Base-by-base conservation (phyloP, 306 rosid species). In the Vigna unguiculata region DNA sequence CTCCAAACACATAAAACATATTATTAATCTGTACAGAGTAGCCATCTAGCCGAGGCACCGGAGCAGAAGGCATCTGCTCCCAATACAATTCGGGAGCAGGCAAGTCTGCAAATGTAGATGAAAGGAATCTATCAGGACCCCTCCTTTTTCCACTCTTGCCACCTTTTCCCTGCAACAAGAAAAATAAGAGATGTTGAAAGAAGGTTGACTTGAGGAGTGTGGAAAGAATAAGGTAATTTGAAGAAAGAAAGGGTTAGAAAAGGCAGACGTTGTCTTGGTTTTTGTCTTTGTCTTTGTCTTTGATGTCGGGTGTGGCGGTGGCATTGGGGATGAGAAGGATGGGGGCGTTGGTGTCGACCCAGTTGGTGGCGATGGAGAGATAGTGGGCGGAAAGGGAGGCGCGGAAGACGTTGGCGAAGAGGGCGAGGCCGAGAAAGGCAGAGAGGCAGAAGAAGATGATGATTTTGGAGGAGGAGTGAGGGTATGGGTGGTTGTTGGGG, bases 21-120 rank as follows among this genome's bases (percentile, higher is more conserved):
- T 91, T 58, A 15, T 78, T 72, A 60, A 94, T 91, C 88, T 91
- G 97, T 58, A 91, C 64, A 17, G 98, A 76, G 17, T 80, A 86
- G n/a, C 97, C 98, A 70, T 94, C 97, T 2, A 94, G 86, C 66
- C 94, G 93, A 55, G 97, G 97, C 15, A 94, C 97, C 0, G 98
- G 96, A 24, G 98, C 97, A 2, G 94, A 64, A 1, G 90, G 85
- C 93, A 94, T 87, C 53, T 85, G 83, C 76, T 94, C 97, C 98
- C 97, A 94, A 40, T 78, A 78, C 83, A 81, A 84, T 16, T 87
- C 87, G 22, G 96, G 96, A 52, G 97, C 98, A 67, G 90, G 84
- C 64, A 94, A 81, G 85, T 91, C 98, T 5, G 96, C 96, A 81
- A 73, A 90, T 1, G 97, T 90, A 65, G 84, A 86, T 0, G 97